Evolutionary conservation across 1,139 yeast genomes (phyloP).

Genomic region (Arxiozyma bovina): DNA sequence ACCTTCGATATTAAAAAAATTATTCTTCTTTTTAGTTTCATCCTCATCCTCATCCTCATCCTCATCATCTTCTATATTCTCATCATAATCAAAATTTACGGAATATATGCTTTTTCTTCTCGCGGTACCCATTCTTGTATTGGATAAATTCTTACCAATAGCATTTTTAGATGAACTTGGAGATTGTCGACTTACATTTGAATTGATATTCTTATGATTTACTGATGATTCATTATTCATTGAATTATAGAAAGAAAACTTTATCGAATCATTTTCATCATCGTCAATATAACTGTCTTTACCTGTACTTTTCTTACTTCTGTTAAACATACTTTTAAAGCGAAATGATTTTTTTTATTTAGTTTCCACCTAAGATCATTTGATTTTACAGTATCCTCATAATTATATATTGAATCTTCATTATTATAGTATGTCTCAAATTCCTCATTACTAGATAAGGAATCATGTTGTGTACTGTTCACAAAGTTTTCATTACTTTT

Average conservation of each 20-base stretch:
- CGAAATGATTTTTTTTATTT: conserved; percentile 13
- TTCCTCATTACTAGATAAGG: background rate
- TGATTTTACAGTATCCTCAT: conserved; percentile 9
- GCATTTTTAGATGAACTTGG: background rate
- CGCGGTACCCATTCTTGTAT: background rate
- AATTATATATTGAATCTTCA: conserved; percentile 3
- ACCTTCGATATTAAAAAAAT: conserved; percentile 16
- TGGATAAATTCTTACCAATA: background rate
- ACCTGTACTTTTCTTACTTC: background rate
- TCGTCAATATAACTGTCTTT: background rate
- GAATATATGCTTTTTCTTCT: conserved; percentile 16
- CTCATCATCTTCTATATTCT: conserved; percentile 26
- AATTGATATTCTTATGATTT: background rate
- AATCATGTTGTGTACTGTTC: background rate
- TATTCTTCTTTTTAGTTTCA: conserved; percentile 17
- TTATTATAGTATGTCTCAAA: background rate
- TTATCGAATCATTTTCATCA: conserved; percentile 2
- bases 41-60: conserved; percentile 29
- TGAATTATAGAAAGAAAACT: conserved; percentile 3
- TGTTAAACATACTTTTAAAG: conserved; percentile 17
- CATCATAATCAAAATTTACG: conserved; percentile 28
- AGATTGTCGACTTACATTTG: background rate
- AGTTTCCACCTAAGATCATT: conserved; percentile 5
- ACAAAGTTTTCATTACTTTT: background rate
- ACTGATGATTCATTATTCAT: background rate